Evolutionary conservation across 352 stramenopile species (phyloP).

Genomic region (Phytophthora nicotianae): DNA sequence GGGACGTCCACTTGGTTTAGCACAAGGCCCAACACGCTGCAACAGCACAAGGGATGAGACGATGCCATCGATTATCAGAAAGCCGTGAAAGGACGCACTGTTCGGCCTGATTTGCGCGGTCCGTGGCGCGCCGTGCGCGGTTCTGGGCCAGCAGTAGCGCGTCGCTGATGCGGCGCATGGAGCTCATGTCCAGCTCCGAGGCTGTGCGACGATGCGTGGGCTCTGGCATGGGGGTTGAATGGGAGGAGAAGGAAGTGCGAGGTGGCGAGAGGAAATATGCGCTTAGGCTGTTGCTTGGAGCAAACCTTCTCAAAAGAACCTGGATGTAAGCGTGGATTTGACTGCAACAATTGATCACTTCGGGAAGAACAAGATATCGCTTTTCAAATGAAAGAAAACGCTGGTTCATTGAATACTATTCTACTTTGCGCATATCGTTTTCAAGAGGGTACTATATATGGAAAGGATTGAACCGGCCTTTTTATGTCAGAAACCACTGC

Average conservation of each 20-base stretch:
- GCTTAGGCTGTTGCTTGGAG: constrained; percentile 11
- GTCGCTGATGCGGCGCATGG: constrained; percentile 69
- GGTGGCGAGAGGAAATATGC: constrained; percentile 23
- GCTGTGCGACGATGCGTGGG: constrained; percentile 39
- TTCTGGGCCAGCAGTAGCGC: constrained; percentile 76
- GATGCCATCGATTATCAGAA: constrained; percentile 12
- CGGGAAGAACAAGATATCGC: background rate
- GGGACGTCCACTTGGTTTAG: constrained; percentile 33
- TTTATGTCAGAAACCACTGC: constrained; percentile 7
- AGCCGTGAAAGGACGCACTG: constrained; percentile 42
- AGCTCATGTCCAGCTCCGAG: constrained; percentile 61
- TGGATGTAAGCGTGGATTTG: background rate
- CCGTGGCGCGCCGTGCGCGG: constrained; percentile 57
- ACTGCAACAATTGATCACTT: background rate
- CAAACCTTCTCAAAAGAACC: constrained; percentile 7
- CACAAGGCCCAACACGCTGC: constrained; percentile 36
- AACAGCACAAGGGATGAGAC: constrained; percentile 11
- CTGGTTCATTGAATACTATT: background rate
- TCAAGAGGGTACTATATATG: background rate
- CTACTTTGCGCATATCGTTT: background rate
- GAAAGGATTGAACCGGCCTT: background rate
- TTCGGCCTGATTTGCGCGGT: constrained; percentile 68
- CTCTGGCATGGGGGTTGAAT: constrained; percentile 14
- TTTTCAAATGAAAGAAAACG: background rate
- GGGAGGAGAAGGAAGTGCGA: constrained; percentile 2